Evolutionary conservation across 2,329 filamentous ascomycete genomes (phyloP).

Genomic region (Neofusicoccum sp.): DNA sequence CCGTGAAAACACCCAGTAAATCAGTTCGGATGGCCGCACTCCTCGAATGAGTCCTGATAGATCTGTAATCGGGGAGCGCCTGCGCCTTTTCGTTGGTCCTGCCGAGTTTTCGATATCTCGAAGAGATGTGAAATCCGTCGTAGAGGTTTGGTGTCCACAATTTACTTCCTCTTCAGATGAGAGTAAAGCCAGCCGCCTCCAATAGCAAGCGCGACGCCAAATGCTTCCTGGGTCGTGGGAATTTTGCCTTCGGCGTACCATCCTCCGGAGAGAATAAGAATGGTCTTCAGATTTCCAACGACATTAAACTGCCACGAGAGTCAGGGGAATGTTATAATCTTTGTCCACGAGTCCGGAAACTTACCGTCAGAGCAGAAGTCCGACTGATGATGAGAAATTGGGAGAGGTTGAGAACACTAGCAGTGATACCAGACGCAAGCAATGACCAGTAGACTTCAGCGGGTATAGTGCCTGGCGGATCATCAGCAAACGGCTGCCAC

Average conservation of each 20-base stretch:
- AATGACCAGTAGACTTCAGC: conserved; percentile 41
- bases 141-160: background rate
- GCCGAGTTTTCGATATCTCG: background rate
- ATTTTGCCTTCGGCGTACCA: conserved; percentile 47
- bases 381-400: conserved; percentile 45
- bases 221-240: conserved; percentile 38
- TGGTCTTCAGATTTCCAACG: conserved; percentile 45
- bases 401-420: conserved; percentile 41
- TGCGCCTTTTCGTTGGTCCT: background rate
- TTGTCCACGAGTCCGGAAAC: background rate
- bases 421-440: conserved; percentile 43
- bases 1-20: background rate
- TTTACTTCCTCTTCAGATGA: conserved; percentile 29
- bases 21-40: background rate
- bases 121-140: background rate
- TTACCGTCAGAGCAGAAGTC: conserved; percentile 36
- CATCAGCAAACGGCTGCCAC: background rate
- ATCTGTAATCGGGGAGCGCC: too few species aligned
- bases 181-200: conserved; percentile 48
- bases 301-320: conserved; percentile 34
- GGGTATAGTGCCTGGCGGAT: conserved; percentile 29
- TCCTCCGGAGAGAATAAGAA: conserved; percentile 46
- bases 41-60: too few species aligned
- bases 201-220: conserved; percentile 46
- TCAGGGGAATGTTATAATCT: conserved; percentile 11